These are phyloP conservation scores for Acarospora socialis DNA, from an alignment of 2,329 filamentous ascomycete species.

Conservation along the genomic window DNA sequence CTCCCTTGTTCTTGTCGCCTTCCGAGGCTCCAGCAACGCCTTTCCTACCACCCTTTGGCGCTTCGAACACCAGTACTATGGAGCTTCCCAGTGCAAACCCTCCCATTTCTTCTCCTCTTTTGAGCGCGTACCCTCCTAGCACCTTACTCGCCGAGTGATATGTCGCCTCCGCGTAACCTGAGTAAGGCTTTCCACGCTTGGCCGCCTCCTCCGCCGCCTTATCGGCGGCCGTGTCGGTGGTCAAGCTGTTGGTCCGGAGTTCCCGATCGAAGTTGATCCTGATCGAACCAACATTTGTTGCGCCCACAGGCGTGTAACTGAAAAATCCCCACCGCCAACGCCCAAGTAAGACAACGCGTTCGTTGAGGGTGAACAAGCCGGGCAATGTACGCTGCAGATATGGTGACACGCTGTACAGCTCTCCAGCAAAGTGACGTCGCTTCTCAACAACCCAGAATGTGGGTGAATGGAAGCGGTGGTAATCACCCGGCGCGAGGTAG, in stretches of 20 bases:
- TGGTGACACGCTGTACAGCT: constrained; percentile 86
- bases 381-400: constrained; percentile 88
- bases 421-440: constrained; percentile 92
- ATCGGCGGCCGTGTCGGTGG: constrained; percentile 85
- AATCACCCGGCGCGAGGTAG: constrained; percentile 93
- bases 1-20: constrained; percentile 43
- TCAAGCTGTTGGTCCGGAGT: constrained; percentile 78
- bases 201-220: constrained; percentile 68
- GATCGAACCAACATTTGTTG: constrained; percentile 94
- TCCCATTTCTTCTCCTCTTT: constrained; percentile 90
- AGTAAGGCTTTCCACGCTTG: constrained; percentile 62
- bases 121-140: constrained; percentile 68
- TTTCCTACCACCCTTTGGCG: constrained; percentile 49
- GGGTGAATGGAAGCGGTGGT: constrained; percentile 95
- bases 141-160: constrained; percentile 66
- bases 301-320: constrained; percentile 85
- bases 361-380: constrained; percentile 90
- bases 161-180: constrained; percentile 84
- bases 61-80: constrained; percentile 91
- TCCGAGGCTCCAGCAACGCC: constrained; percentile 43
- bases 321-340: constrained; percentile 98
- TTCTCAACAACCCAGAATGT: constrained; percentile 89
- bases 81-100: constrained; percentile 94
- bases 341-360: constrained; percentile 83
- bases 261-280: constrained; percentile 94